Base-by-base conservation (phyloP, 176 grass and related monocot species). In the Rhynchospora pubera region DNA sequence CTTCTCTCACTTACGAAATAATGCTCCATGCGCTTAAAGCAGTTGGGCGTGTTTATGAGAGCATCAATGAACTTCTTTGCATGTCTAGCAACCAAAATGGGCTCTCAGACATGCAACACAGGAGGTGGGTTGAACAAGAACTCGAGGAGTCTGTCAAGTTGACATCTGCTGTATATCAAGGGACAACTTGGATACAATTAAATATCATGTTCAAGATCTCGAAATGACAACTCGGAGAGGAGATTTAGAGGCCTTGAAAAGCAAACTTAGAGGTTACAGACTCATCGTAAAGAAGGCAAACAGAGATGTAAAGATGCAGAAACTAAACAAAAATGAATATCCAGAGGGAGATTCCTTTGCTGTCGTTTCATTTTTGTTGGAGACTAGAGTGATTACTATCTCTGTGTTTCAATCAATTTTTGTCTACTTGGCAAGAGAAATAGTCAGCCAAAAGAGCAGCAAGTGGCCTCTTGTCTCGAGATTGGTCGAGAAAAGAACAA, bases 231-330 rank as follows among this genome's bases (percentile, higher is more conserved):
- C 85, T 47, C 69, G 89, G 65, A 87, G 89, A 81, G 78, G 89
- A 63, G 82, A 83, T 15, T 69, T 84, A 28, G 57, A 78, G 22
- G 65, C 45, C 51, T 22, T 73, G 12, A 80, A 83, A 73, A 73
- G 51, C 64, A 91, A 65, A 23, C n/a, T 87, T n/a, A 85, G 85
- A 50, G 80, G 78, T 55, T 96, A 79, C 50, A 80, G 13, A 12
- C 75, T 24, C 7, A 26, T 85, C 63, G 73, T 19, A 43, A 92
- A 79, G 84, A 96, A 89, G 52, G 88, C 90, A 5, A 53, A 83
- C 18, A 96, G 86, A 16, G 68, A 88, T 44, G 39, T 86, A 50
- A 91, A 91, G 84, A 90, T 42, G 5, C 70, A 89, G 70, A 83
- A 45, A 4, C 9, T 8, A 4, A 82, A 45, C 76, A 93, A 67